Conservation (phyloP, 768 basidiomycete species). For the Daedalea quercina region DNA sequence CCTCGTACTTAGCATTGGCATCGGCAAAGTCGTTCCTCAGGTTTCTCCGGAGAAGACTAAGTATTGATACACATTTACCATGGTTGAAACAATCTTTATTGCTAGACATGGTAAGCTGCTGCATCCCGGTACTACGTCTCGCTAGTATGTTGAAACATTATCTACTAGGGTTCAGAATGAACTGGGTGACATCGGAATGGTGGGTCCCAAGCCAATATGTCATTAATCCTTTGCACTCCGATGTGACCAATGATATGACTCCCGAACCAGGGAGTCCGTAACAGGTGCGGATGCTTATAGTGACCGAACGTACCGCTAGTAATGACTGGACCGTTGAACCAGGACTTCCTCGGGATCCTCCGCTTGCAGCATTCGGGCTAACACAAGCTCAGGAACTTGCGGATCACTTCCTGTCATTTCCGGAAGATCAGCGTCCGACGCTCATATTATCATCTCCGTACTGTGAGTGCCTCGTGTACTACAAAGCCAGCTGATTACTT, state of each 20-base stretch:
- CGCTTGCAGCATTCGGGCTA: slow-evolving; percentile 66
- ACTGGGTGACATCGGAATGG: slow-evolving; percentile 68
- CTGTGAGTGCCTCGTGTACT: slow-evolving; percentile 41
- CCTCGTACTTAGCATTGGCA: too few species aligned
- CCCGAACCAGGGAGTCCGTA: slow-evolving; percentile 8
- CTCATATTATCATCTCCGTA: slow-evolving; percentile 83
- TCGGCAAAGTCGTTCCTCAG: too few species aligned
- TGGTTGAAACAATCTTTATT: slow-evolving; percentile 62
- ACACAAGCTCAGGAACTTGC: slow-evolving; percentile 72
- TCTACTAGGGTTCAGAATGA: slow-evolving; percentile 60
- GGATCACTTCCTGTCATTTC: slow-evolving; percentile 54
- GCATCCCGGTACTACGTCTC: not conserved
- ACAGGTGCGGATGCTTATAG: slow-evolving; percentile 14
- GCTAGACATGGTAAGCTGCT: slow-evolving; percentile 51
- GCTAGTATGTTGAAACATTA: too few species aligned
- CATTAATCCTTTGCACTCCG: too few species aligned
- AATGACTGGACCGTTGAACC: not conserved
- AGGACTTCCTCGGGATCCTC: slow-evolving; percentile 67
- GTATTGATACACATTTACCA: too few species aligned
- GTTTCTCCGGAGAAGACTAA: too few species aligned
- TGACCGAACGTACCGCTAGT: too few species aligned
- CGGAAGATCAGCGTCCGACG: slow-evolving; percentile 61
- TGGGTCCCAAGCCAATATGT: slow-evolving; percentile 21
- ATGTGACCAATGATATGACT: not conserved
- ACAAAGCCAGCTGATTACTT: not conserved